phyloP scores from a whole-genome alignment of 2,329 filamentous ascomycete species.

The Aspergillus transmontanensis region DNA sequence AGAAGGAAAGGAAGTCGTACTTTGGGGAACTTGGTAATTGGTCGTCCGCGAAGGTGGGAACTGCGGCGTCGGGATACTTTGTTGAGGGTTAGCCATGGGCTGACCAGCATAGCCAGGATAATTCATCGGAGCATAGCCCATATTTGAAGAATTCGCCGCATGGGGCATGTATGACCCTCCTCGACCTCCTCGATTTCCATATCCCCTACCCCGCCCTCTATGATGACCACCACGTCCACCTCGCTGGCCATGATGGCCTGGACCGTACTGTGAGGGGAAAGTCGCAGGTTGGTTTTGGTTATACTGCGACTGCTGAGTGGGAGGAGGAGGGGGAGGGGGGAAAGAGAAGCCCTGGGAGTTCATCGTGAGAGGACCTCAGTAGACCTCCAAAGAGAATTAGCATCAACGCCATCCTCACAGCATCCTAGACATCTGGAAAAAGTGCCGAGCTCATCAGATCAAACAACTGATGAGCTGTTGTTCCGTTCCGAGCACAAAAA shows the following conservation, averaged over 20 bases:
- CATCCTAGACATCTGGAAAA: slow-evolving; percentile 21
- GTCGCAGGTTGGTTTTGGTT: slow-evolving; percentile 18
- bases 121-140: slow-evolving; percentile 32
- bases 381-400: slow-evolving; percentile 28
- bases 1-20: slow-evolving; percentile 23
- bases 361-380: slow-evolving; percentile 33
- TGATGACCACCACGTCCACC: slow-evolving; percentile 32
- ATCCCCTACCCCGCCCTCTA: slow-evolving; percentile 39
- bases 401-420: slow-evolving; percentile 29
- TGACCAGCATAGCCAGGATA: slow-evolving; percentile 33
- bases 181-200: slow-evolving; percentile 35
- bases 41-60: slow-evolving; percentile 28
- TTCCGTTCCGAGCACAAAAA: slow-evolving; percentile 25
- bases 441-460: slow-evolving; percentile 1
- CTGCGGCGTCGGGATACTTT: slow-evolving; percentile 27
- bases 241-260: slow-evolving; percentile 28
- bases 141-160: slow-evolving; percentile 25
- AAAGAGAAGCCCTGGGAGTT: slow-evolving; percentile 49
- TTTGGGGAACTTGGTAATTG: slow-evolving; percentile 26
- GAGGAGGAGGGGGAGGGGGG: slow-evolving; percentile 49
- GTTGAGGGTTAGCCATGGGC: slow-evolving; percentile 27
- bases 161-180: slow-evolving; percentile 29
- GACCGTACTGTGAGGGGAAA: slow-evolving; percentile 30
- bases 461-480: slow-evolving; percentile 16
- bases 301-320: slow-evolving; percentile 26